Evolutionary conservation across 2,329 filamentous ascomycete genomes (phyloP).

Genomic region (Phaeoacremonium minimum): DNA sequence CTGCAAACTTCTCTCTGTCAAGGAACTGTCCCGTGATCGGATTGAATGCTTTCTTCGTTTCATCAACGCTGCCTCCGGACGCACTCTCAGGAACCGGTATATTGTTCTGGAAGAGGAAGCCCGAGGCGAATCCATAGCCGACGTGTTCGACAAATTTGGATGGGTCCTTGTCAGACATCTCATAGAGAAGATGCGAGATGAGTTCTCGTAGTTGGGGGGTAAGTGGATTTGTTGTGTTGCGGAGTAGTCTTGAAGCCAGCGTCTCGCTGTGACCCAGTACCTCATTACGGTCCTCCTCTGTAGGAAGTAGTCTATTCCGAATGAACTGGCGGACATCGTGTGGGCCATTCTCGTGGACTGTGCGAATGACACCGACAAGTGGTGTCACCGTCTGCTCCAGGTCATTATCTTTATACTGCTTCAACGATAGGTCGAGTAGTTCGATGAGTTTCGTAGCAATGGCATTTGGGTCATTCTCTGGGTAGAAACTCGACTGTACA

Average conservation of each 20-base stretch:
- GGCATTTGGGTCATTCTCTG: slow-evolving; percentile 52
- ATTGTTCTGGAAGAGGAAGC: slow-evolving; percentile 82
- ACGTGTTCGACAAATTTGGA: slow-evolving; percentile 83
- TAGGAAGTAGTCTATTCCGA: slow-evolving; percentile 67
- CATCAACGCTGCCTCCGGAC: slow-evolving; percentile 35
- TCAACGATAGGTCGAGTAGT: slow-evolving; percentile 64
- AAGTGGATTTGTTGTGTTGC: slow-evolving; percentile 69
- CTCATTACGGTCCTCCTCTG: slow-evolving; percentile 67
- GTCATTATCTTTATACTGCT: slow-evolving; percentile 60
- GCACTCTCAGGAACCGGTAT: slow-evolving; percentile 69
- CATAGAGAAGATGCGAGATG: slow-evolving; percentile 78
- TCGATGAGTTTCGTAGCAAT: slow-evolving; percentile 63
- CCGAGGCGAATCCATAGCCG: slow-evolving; percentile 89
- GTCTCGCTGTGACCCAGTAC: slow-evolving; percentile 74
- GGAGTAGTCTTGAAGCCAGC: slow-evolving; percentile 71
- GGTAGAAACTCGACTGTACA: slow-evolving; percentile 58
- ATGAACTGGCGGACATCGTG: slow-evolving; percentile 58
- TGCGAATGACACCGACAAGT: slow-evolving; percentile 68
- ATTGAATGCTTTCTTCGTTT: slow-evolving; percentile 53
- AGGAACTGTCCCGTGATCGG: slow-evolving; percentile 83
- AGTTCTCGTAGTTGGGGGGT: slow-evolving; percentile 69
- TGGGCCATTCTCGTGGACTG: slow-evolving; percentile 66
- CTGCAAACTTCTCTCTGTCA: slow-evolving; percentile 58
- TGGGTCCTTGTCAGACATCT: slow-evolving; percentile 78
- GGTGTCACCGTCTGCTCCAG: slow-evolving; percentile 69